Percentiles rank a stretch among this genome's conserved stretches.
Conservation (phyloP, 441 rosid species). For the Kokia cookei region DNA sequence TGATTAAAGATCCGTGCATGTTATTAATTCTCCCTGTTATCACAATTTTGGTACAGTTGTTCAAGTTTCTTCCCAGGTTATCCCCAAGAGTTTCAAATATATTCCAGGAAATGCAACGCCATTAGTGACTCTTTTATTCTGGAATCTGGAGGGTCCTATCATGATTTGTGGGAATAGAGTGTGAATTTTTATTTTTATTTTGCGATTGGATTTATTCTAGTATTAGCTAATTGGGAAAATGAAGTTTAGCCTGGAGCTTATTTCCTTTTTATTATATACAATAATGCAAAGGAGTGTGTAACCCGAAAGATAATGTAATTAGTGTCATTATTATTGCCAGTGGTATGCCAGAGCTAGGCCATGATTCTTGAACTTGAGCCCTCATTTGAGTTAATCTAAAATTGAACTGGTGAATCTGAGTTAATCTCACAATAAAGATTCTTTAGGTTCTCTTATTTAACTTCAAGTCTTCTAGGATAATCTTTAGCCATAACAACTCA, state of each 20-base stretch:
- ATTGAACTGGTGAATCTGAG: too few relatives aligned
- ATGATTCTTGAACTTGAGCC: background rate
- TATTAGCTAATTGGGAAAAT: background rate
- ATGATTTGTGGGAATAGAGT: background rate
- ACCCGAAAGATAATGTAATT: background rate
- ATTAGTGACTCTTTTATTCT: conserved; percentile 24
- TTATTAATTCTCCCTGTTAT: background rate
- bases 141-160: background rate
- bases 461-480: background rate
- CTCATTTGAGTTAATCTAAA: too few relatives aligned
- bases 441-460: background rate
- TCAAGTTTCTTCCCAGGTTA: conserved; percentile 74
- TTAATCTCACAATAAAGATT: background rate
- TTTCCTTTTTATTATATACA: background rate
- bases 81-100: conserved; percentile 69
- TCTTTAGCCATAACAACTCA: background rate
- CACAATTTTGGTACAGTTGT: conserved; percentile 43
- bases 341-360: background rate
- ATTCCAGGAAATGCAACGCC: conserved; percentile 74
- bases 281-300: background rate
- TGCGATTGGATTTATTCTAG: background rate
- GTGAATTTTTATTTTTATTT: background rate
- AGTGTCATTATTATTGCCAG: background rate
- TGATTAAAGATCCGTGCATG: too few relatives aligned
- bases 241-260: background rate